These are phyloP conservation scores for Microsporum audouinii DNA, from an alignment of 2,329 filamentous ascomycete genomes.

Conservation along the genomic window DNA sequence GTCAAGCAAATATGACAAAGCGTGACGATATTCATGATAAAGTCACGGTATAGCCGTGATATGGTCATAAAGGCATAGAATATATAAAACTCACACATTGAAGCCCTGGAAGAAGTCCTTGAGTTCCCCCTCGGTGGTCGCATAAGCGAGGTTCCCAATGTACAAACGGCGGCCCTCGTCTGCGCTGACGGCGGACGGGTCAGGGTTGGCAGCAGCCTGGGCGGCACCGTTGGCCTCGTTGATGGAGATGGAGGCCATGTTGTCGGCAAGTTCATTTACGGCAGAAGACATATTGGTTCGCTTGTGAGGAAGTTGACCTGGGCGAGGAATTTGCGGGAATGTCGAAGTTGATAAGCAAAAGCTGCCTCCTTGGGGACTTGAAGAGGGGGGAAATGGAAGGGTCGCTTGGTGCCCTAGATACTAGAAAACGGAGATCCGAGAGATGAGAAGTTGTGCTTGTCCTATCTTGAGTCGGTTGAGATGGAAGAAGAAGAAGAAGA, in stretches of 20 bases:
- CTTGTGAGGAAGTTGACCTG: conserved; percentile 22
- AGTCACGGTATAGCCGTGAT: not conserved
- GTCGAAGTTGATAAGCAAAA: conserved; percentile 42
- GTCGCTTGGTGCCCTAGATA: conserved; percentile 86
- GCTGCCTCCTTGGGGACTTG: conserved; percentile 36
- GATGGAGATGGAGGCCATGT: conserved; percentile 56
- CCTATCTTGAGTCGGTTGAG: conserved; percentile 1
- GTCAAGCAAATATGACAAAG: not conserved
- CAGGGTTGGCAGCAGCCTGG: conserved; percentile 63
- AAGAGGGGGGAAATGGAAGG: conserved; percentile 57
- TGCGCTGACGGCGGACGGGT: conserved; percentile 91
- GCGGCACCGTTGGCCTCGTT: conserved; percentile 45
- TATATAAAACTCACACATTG: conserved; percentile 68
- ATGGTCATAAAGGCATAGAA: no score
- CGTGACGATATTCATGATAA: not conserved
- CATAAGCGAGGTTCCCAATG: conserved; percentile 99
- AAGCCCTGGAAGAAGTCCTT: conserved; percentile 99
- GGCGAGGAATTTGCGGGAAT: conserved; percentile 20
- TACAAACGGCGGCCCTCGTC: conserved; percentile 98
- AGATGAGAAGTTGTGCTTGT: conserved; percentile 5
- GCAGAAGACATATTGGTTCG: conserved; percentile 65
- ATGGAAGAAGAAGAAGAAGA: conserved; percentile 14
- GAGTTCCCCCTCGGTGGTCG: conserved; percentile 99
- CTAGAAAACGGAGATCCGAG: conserved; percentile 20
- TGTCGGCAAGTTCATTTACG: conserved; percentile 58